These are phyloP conservation scores for Tuctoria greenei DNA, from an alignment of 176 grass and related monocot species.

Conservation along the genomic window DNA sequence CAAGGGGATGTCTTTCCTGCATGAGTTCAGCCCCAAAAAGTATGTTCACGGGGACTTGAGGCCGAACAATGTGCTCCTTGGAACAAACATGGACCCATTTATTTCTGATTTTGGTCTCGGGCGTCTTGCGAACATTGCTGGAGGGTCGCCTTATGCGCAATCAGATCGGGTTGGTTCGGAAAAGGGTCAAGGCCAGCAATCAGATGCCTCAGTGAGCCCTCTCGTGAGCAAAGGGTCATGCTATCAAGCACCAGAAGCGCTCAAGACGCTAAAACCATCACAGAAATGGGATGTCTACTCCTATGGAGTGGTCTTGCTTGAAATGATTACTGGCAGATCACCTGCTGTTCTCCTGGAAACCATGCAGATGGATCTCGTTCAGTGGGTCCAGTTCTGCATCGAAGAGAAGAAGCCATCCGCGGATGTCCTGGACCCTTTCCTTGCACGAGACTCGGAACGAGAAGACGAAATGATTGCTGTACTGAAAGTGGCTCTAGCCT, in stretches of 20 bases:
- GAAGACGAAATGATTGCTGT: slow-evolving; percentile 80
- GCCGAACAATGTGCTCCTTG: slow-evolving; percentile 85
- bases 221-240: slow-evolving; percentile 59
- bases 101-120: slow-evolving; percentile 93
- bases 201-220: slow-evolving; percentile 62
- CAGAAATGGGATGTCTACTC: slow-evolving; percentile 98
- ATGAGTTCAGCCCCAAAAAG: slow-evolving; percentile 94
- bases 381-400: slow-evolving; percentile 86
- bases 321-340: slow-evolving; percentile 70
- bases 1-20: slow-evolving; percentile 71
- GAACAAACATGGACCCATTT: slow-evolving; percentile 61
- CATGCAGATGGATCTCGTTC: slow-evolving; percentile 80
- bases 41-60: slow-evolving; percentile 91
- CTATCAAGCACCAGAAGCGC: slow-evolving; percentile 85
- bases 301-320: slow-evolving; percentile 79
- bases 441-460: slow-evolving; percentile 49
- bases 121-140: slow-evolving; percentile 85
- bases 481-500: slow-evolving; percentile 74
- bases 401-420: slow-evolving; percentile 77
- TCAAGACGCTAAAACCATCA: slow-evolving; percentile 86
- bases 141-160: slow-evolving; percentile 55
- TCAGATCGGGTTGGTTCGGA: slow-evolving; percentile 56
- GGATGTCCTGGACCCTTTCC: slow-evolving; percentile 67
- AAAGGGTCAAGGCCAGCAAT: slow-evolving; percentile 50
- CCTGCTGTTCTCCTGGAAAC: slow-evolving; percentile 67